A percentile compares a stretch with the other conserved stretches of the same genome.
Conservation (phyloP, 768 basidiomycete genomes). For the Tricholomella constricta region DNA sequence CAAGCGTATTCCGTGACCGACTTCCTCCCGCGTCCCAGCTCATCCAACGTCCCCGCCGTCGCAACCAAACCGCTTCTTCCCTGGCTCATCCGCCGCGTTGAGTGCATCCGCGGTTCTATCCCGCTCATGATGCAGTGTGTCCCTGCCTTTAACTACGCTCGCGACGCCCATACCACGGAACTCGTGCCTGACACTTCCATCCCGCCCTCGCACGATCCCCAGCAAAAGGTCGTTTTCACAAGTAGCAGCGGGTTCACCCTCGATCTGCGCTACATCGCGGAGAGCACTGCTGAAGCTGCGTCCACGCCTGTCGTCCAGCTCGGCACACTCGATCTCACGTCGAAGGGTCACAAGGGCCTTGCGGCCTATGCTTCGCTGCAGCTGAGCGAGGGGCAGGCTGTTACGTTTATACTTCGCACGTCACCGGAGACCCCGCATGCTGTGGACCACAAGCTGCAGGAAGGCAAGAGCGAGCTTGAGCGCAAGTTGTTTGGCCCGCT, state of each 20-base stretch:
- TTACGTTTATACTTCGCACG: conserved; percentile 86
- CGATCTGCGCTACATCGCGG: conserved; percentile 77
- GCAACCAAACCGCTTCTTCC: conserved; percentile 67
- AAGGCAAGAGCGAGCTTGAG: not conserved
- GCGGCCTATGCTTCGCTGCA: conserved; percentile 59
- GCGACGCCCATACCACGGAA: conserved; percentile 67
- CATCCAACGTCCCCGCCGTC: conserved; percentile 30
- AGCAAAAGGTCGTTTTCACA: conserved; percentile 61
- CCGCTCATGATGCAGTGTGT: conserved; percentile 87
- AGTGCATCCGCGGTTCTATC: conserved; percentile 83
- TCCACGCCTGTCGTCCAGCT: conserved; percentile 56
- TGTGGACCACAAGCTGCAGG: not conserved
- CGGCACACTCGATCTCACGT: conserved; percentile 62
- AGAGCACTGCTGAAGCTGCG: conserved; percentile 42
- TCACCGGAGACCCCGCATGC: conserved; percentile 45
- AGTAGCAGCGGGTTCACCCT: conserved; percentile 56
- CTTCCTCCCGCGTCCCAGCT: conserved; percentile 73
- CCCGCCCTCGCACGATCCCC: conserved; percentile 11
- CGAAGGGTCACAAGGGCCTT: conserved; percentile 74
- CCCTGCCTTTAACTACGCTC: conserved; percentile 95
- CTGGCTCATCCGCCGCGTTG: conserved; percentile 85
- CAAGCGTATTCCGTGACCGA: conserved; percentile 87
- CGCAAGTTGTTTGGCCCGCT: not conserved
- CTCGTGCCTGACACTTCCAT: conserved; percentile 48
- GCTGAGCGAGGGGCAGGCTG: conserved; percentile 81